phyloP scores from a whole-genome alignment of 257 asterid genomes.

The Rubia yunnanensis region DNA sequence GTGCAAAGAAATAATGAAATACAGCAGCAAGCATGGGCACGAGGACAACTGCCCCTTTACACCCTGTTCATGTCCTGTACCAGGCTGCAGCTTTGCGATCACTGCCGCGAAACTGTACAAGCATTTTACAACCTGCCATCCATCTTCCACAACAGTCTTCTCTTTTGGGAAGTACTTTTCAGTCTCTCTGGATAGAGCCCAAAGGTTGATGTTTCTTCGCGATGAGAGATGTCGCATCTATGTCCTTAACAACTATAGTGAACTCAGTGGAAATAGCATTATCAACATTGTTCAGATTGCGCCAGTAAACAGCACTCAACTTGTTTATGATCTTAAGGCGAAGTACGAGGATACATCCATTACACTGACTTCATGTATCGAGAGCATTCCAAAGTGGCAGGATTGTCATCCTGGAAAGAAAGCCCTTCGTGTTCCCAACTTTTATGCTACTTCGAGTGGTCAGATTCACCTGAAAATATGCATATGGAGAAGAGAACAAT shows the following conservation, averaged over 20 bases:
- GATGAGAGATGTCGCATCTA: conserved; percentile 29
- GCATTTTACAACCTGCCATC: conserved; percentile 13
- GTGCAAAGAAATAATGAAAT: not conserved
- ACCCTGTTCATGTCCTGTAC: not conserved
- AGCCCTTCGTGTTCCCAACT: conserved; percentile 42
- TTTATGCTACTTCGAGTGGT: conserved; percentile 14
- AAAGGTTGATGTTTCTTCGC: conserved; percentile 29
- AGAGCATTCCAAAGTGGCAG: conserved; percentile 26
- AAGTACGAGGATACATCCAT: conserved; percentile 33
- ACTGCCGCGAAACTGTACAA: not conserved
- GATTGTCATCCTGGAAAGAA: conserved; percentile 18
- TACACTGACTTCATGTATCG: conserved; percentile 28
- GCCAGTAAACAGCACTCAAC: conserved; percentile 24
- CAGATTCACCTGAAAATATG: conserved; percentile 30
- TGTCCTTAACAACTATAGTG: conserved; percentile 31
- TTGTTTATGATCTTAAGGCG: conserved; percentile 29
- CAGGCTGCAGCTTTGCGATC: not conserved
- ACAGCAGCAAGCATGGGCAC: not conserved
- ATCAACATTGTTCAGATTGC: conserved; percentile 39
- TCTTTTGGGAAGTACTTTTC: conserved; percentile 15
- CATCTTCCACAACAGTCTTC: conserved; percentile 17
- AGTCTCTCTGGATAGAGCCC: conserved; percentile 22
- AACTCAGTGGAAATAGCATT: conserved; percentile 26
- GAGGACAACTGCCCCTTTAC: not conserved
- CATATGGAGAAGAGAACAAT: conserved; percentile 15